A percentile compares a stretch with the other conserved stretches of the same genome.
These are phyloP conservation scores for Mortierella antarctica DNA, from an alignment of 192 early-diverging fungal genomes.

Conservation along the genomic window DNA sequence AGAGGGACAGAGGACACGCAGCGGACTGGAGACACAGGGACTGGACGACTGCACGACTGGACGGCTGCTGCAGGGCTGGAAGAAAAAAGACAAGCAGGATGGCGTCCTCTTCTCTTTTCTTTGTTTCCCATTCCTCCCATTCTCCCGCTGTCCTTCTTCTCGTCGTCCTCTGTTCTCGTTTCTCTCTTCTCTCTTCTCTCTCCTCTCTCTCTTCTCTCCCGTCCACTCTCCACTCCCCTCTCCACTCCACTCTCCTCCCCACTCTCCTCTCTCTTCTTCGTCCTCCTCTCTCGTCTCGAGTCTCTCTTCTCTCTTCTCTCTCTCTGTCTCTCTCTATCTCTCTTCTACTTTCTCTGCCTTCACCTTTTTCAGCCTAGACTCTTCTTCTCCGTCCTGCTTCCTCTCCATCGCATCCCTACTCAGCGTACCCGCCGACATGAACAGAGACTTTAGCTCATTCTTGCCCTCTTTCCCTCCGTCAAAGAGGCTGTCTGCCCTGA, in stretches of 20 bases:
- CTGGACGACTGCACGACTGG: not conserved
- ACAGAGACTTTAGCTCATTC: conserved; percentile 45
- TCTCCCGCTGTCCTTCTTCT: not conserved
- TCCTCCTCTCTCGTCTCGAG: not conserved
- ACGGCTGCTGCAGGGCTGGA: not conserved
- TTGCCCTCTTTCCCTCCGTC: conserved; percentile 49
- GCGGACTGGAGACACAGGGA: not conserved
- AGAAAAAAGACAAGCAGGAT: not conserved
- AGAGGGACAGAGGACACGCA: not conserved
- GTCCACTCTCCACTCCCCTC: not conserved
- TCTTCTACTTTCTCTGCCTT: not conserved
- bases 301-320: not conserved
- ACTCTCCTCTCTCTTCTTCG: not conserved
- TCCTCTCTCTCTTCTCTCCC: not conserved
- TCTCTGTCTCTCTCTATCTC: not conserved
- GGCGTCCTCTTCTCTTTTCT: not conserved
- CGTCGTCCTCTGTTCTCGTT: not conserved
- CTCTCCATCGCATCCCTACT: not conserved
- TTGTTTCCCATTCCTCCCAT: not conserved
- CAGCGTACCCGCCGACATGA: conserved; percentile 11
- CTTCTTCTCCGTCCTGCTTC: not conserved
- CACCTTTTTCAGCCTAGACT: not conserved
- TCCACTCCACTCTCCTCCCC: not conserved
- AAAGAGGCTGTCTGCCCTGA: conserved; percentile 44
- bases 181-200: conserved; percentile 3